Percentiles rank a stretch among this genome's conserved stretches.
Conservation (phyloP, 1,284 basidiomycete genomes). For the Irpex rosettiformis region DNA sequence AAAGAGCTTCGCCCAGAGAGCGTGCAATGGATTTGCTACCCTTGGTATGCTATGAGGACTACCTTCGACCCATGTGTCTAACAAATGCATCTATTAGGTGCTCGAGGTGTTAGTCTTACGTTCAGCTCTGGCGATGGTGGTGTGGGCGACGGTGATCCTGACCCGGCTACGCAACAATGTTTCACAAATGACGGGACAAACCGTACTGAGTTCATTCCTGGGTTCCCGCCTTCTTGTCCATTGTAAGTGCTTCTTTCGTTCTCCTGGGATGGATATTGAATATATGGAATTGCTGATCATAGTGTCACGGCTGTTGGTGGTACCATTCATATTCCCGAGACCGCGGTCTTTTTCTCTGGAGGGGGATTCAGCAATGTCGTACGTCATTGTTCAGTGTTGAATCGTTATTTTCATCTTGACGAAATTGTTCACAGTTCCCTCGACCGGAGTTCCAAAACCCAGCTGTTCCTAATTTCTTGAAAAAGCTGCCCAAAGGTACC, state of each 20-base stretch:
- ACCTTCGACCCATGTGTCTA: too few species aligned
- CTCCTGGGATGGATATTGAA: background rate
- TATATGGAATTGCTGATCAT: background rate
- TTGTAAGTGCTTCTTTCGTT: slow-evolving; percentile 16
- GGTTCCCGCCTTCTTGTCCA: slow-evolving; percentile 55
- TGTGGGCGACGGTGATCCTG: slow-evolving; percentile 55
- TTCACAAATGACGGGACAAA: slow-evolving; percentile 58
- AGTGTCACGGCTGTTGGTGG: slow-evolving; percentile 61
- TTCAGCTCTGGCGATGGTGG: slow-evolving; percentile 71
- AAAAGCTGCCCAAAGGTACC: slow-evolving; percentile 39
- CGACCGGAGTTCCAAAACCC: slow-evolving; percentile 52
- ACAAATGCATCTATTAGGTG: too few species aligned
- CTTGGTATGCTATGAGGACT: slow-evolving; percentile 37
- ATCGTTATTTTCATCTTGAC: background rate
- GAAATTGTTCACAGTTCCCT: slow-evolving; percentile 37
- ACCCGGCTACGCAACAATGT: slow-evolving; percentile 51
- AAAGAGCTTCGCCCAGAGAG: slow-evolving; percentile 52
- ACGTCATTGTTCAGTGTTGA: slow-evolving; percentile 10
- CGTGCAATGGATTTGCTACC: slow-evolving; percentile 62
- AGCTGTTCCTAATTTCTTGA: slow-evolving; percentile 41
- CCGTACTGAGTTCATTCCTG: slow-evolving; percentile 51
- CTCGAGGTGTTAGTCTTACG: slow-evolving; percentile 59
- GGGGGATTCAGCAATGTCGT: slow-evolving; percentile 68
- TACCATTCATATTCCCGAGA: slow-evolving; percentile 54
- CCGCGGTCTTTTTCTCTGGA: slow-evolving; percentile 54